Conservation (phyloP, 148 eudicot species). For the Oxyria digyna region DNA sequence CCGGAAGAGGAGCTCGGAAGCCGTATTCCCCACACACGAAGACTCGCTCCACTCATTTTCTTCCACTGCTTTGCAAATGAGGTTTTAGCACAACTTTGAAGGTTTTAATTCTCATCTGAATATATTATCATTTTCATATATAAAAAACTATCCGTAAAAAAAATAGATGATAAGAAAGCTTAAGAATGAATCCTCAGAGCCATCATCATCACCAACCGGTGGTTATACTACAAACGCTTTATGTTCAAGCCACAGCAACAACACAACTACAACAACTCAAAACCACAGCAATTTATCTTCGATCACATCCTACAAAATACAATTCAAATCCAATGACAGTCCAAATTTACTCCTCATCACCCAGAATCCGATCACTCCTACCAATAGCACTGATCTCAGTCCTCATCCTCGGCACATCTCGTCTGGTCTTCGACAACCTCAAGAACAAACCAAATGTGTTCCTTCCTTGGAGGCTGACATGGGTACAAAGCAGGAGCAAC, state of each 20-base stretch:
- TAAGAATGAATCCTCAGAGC: no score
- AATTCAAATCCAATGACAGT: slow-evolving; percentile 29
- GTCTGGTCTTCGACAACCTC: slow-evolving; percentile 46
- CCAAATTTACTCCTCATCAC: slow-evolving; percentile 20
- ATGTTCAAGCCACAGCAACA: slow-evolving; percentile 19
- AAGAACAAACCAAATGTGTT: slow-evolving; percentile 22
- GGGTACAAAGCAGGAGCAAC: slow-evolving; percentile 14
- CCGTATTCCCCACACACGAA: slow-evolving; percentile 20
- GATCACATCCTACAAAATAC: background rate
- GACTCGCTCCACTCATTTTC: background rate
- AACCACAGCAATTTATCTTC: background rate
- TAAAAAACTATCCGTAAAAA: no score
- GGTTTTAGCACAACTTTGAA: background rate
- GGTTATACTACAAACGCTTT: slow-evolving; percentile 42
- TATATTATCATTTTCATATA: no score
- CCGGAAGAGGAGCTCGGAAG: background rate
- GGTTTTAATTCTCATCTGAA: no score
- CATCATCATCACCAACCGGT: slow-evolving; percentile 53
- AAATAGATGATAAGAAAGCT: no score
- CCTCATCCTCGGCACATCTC: slow-evolving; percentile 43
- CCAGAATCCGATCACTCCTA: slow-evolving; percentile 39
- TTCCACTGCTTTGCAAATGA: background rate
- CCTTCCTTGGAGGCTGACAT: slow-evolving; percentile 7
- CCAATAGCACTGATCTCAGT: slow-evolving; percentile 50
- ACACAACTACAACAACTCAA: slow-evolving; percentile 3